Evolutionary conservation across 1,139 yeast species (phyloP).

Genomic region (Ogataea hybrid): DNA sequence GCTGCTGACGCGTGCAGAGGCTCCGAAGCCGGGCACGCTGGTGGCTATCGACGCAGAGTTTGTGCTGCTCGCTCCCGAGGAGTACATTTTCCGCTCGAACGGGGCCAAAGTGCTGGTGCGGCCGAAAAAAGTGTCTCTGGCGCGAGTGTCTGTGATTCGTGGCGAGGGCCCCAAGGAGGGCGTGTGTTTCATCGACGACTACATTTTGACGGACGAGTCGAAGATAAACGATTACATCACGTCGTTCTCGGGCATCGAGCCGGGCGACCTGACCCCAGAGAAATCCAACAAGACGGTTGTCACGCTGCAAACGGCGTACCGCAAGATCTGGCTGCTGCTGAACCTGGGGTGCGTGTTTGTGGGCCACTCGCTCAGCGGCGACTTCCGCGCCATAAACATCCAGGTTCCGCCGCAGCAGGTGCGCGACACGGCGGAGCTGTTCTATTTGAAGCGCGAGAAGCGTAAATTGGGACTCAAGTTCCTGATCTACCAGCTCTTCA

Average conservation of each 20-base stretch:
- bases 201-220: conserved; percentile 65
- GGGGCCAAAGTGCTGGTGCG: conserved; percentile 65
- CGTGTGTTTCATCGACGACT: conserved; percentile 88
- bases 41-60: conserved; percentile 98
- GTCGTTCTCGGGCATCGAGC: conserved; percentile 86
- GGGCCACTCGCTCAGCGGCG: conserved; percentile 92
- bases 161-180: conserved; percentile 72
- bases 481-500: conserved; percentile 75
- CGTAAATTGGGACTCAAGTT: conserved; percentile 86
- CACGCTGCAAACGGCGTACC: conserved; percentile 77
- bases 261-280: conserved; percentile 80
- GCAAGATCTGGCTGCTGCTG: conserved; percentile 83
- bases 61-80: conserved; percentile 78
- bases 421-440: conserved; percentile 84
- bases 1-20: conserved; percentile 61
- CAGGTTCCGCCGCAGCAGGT: conserved; percentile 85
- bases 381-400: conserved; percentile 88
- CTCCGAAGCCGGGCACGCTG: conserved; percentile 70
- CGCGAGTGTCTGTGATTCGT: conserved; percentile 84
- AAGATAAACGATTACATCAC: conserved; percentile 85
- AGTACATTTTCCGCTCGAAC: conserved; percentile 68
- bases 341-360: conserved; percentile 90
- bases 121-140: conserved; percentile 77
- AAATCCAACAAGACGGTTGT: conserved; percentile 71
- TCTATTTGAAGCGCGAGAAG: conserved; percentile 64